These are phyloP conservation scores for Ophiostoma pallidulum DNA, from an alignment of 2,329 filamentous ascomycete genomes.

Conservation along the genomic window DNA sequence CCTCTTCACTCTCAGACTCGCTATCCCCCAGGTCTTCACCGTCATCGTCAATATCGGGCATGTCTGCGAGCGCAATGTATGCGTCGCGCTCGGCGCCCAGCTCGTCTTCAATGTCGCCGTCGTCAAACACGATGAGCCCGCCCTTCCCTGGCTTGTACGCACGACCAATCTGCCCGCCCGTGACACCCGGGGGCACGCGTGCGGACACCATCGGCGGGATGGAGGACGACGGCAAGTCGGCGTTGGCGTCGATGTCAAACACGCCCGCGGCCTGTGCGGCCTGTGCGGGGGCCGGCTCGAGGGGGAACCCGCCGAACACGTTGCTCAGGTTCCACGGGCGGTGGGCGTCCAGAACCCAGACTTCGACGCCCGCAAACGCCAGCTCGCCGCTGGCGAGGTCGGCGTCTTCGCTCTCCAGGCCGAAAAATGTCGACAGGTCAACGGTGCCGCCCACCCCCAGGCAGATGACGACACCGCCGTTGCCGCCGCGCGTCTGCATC, in stretches of 20 bases:
- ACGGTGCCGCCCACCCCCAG: slow-evolving; percentile 87
- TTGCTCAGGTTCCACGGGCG: slow-evolving; percentile 93
- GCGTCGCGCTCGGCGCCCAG: slow-evolving; percentile 66
- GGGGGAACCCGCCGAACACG: slow-evolving; percentile 68
- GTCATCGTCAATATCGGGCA: slow-evolving; percentile 80
- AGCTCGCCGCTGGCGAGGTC: slow-evolving; percentile 18
- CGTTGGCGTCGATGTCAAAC: slow-evolving; percentile 18
- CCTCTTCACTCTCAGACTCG: slow-evolving; percentile 64
- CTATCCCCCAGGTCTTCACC: slow-evolving; percentile 54
- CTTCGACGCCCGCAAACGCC: slow-evolving; percentile 73
- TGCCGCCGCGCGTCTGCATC: slow-evolving; percentile 75
- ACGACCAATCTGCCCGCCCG: slow-evolving; percentile 60
- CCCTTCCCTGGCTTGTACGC: slow-evolving; percentile 70
- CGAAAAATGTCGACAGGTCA: slow-evolving; percentile 71
- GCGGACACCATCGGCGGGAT: slow-evolving; percentile 14
- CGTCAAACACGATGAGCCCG: slow-evolving; percentile 89
- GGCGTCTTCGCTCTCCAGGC: slow-evolving; percentile 59
- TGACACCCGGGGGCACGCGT: slow-evolving; percentile 54
- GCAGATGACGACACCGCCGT: slow-evolving; percentile 82
- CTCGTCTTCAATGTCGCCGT: slow-evolving; percentile 87
- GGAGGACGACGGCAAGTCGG: slow-evolving; percentile 28
- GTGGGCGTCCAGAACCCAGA: slow-evolving; percentile 88
- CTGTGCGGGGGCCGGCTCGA: slow-evolving; percentile 35
- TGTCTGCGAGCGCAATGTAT: slow-evolving; percentile 75
- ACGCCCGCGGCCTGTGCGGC: too few relatives aligned